Evolutionary conservation across 2,329 filamentous ascomycete genomes (phyloP), one percentile per base, ranked within the genome.

Genomic region (Alternaria gansuensis): DNA sequence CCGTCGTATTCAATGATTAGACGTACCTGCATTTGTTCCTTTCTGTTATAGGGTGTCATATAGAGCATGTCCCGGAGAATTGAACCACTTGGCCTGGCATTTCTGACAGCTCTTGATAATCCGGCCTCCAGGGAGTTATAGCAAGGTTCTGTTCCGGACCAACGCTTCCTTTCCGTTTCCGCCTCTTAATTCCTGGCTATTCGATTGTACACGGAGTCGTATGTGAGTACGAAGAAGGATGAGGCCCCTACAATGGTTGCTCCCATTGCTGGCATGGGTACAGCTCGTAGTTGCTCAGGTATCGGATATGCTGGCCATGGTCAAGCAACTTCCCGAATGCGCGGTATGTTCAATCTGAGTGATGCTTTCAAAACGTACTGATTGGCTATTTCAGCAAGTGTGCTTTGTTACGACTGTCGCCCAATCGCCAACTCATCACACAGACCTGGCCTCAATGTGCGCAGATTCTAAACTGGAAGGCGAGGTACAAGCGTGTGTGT

Each of bases 361-460:
- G 2, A 39, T n/a, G 23, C 40, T 11, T 29, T 10, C 34, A n/a
- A 23, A 17, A 24, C 7, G 7, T 39, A 21, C 51, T 66, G 41
- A 65, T 44, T 13, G 11, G 10, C 5, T 8, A 23, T 31, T 46
- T 26, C 31, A 70, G 67, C 62, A 64, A 64, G 33, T 23, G 31
- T 70, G 67, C 24, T 51, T 70, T 26, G 9, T 26, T 7, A 45
- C 50, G 33, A 57, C 62, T 17, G 57, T 63, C 11, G 24, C 53
- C 26, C n/a, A 63, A 13, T 66, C 66, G 9, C 39, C 57, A 3
- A 64, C 62, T 28, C n/a, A 51, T n/a, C 34, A 54, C 17, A 61
- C 59, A 3, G 50, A 70, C 26, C 36, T 46, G 21, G 50, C 51
- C 39, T 70, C 64, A 23, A 60, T 67, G 21, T 70, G 67, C 54